A percentile compares a stretch with the other conserved stretches of the same genome.
These are phyloP conservation scores for Stemphylium vesicarium DNA, from an alignment of 2,329 filamentous ascomycete genomes.

Conservation along the genomic window DNA sequence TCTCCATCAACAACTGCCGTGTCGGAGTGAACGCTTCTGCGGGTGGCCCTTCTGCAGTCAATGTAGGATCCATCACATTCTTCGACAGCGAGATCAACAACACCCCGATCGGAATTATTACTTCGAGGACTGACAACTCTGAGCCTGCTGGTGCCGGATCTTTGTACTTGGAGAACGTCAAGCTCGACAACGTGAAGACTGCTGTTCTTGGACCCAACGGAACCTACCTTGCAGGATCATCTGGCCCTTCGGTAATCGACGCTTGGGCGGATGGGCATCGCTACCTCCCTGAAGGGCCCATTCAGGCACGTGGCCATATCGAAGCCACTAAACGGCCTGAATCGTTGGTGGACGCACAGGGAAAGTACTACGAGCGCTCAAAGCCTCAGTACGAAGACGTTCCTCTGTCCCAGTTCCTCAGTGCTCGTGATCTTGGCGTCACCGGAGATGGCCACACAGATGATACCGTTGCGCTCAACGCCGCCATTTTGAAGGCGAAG, in stretches of 20 bases:
- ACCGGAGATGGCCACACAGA: slow-evolving; percentile 85
- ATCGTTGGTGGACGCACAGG: slow-evolving; percentile 53
- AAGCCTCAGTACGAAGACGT: slow-evolving; percentile 59
- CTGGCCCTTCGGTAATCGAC: slow-evolving; percentile 24
- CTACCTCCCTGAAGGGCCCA: slow-evolving; percentile 49
- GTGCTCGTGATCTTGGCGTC: slow-evolving; percentile 57
- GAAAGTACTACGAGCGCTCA: slow-evolving; percentile 58
- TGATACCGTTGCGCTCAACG: slow-evolving; percentile 80
- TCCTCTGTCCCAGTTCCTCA: slow-evolving; percentile 68
- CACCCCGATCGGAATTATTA: slow-evolving; percentile 58
- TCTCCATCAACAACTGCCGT: slow-evolving; percentile 60
- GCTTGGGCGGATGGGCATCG: slow-evolving; percentile 46
- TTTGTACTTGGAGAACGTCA: slow-evolving; percentile 66
- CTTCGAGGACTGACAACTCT: slow-evolving; percentile 52
- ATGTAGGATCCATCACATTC: slow-evolving; percentile 62
- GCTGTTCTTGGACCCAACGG: slow-evolving; percentile 32
- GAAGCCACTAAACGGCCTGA: slow-evolving; percentile 50
- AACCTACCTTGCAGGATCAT: slow-evolving; percentile 36
- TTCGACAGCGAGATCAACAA: slow-evolving; percentile 63
- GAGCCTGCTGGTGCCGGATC: slow-evolving; percentile 56
- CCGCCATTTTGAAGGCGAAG: slow-evolving; percentile 68
- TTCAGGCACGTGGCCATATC: slow-evolving; percentile 53
- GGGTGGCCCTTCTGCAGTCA: slow-evolving; percentile 46
- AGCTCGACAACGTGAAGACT: slow-evolving; percentile 55
- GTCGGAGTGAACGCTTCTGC: slow-evolving; percentile 59